Percentiles rank a stretch among this genome's conserved stretches.
These are phyloP conservation scores for Adansonia grandidieri DNA, from an alignment of 441 rosid genomes.

Conservation along the genomic window DNA sequence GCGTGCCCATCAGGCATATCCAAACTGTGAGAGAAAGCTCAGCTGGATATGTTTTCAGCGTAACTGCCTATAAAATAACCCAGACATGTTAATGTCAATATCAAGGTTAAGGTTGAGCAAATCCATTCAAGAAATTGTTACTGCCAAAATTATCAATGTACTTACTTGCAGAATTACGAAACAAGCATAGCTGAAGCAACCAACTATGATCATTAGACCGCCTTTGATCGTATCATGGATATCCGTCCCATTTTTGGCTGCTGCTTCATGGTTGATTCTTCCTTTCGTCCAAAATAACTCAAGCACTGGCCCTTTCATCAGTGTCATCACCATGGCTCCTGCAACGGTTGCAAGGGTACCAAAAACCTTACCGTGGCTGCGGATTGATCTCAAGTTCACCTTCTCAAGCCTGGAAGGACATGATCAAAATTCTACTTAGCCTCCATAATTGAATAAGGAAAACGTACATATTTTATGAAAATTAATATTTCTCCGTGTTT, in stretches of 20 bases:
- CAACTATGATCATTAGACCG: constrained; percentile 62
- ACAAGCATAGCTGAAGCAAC: constrained; percentile 76
- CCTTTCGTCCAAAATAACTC: constrained; percentile 66
- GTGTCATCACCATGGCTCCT: constrained; percentile 96
- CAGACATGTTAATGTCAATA: background rate
- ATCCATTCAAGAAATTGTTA: background rate
- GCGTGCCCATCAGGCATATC: constrained; percentile 83
- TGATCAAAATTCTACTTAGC: background rate
- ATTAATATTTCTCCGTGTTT: background rate
- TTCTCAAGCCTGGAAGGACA: constrained; percentile 61
- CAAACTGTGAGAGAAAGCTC: constrained; percentile 85
- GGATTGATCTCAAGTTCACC: constrained; percentile 52
- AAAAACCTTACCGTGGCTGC: constrained; percentile 63
- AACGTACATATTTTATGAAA: background rate
- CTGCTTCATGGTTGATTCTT: constrained; percentile 33
- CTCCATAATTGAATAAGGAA: background rate
- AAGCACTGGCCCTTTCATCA: constrained; percentile 66
- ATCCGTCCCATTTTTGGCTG: constrained; percentile 44
- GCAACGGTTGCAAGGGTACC: constrained; percentile 83
- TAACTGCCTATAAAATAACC: constrained; percentile 54
- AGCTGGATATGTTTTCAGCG: constrained; percentile 67
- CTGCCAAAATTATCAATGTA: background rate
- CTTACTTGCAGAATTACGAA: constrained; percentile 82
- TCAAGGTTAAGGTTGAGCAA: background rate
- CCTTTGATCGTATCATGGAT: constrained; percentile 69